phyloP scores from a whole-genome alignment of 176 grass and related monocot genomes.

The Puccinellia tenuiflora region DNA sequence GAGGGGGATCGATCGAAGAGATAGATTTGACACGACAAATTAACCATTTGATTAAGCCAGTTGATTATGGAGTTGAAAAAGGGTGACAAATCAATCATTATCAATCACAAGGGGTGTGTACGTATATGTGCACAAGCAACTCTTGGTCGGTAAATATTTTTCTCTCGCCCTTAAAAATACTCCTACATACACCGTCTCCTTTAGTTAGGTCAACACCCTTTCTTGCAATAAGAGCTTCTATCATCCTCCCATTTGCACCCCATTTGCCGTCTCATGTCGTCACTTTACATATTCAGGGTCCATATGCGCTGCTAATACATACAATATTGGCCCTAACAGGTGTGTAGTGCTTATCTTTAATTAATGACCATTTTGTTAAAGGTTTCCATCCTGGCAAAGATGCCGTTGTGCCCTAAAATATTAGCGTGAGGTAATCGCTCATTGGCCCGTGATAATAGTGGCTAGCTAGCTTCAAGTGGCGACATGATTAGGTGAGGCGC shows the following conservation, averaged over 20 bases:
- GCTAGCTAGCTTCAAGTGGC: constrained; percentile 28
- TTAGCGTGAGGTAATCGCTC: constrained; percentile 4
- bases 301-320: constrained; percentile 23
- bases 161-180: constrained; percentile 14
- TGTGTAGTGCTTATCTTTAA: constrained; percentile 56
- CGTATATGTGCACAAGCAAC: constrained; percentile 14
- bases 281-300: constrained; percentile 38
- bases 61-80: constrained; percentile 33
- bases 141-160: constrained; percentile 51
- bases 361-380: constrained; percentile 38
- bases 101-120: constrained; percentile 35
- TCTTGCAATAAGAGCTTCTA: constrained; percentile 22
- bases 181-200: background rate
- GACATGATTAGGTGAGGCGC: constrained; percentile 54
- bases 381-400: constrained; percentile 47
- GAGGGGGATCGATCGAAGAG: background rate
- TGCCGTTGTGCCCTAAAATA: constrained; percentile 45
- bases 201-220: constrained; percentile 42
- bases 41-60: constrained; percentile 28
- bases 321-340: constrained; percentile 41
- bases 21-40: constrained; percentile 50
- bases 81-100: constrained; percentile 49
- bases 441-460: constrained; percentile 37
- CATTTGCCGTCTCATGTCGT: constrained; percentile 29
- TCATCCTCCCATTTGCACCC: constrained; percentile 26